phyloP scores from a whole-genome alignment of 495 filamentous ascomycete genomes.

The Aspergillus leporis region DNA sequence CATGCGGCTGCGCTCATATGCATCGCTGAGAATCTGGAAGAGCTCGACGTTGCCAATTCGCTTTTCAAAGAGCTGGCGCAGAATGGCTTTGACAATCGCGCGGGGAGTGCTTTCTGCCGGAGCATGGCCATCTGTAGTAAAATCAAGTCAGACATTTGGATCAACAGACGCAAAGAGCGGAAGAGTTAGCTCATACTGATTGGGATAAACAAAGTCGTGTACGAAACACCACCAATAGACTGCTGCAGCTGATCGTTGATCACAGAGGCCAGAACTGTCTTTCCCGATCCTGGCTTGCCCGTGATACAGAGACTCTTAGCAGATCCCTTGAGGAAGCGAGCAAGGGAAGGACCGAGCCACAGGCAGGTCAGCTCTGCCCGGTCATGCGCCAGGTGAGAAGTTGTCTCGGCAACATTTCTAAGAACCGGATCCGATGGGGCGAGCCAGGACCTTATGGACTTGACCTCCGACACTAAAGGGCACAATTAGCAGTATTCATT shows the following conservation, averaged over 20 bases:
- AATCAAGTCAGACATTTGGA: not conserved
- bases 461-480: constrained; percentile 24
- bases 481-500: not conserved
- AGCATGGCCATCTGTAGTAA: constrained; percentile 15
- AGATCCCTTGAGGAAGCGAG: constrained; percentile 37
- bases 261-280: constrained; percentile 42
- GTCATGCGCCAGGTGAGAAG: constrained; percentile 41
- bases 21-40: constrained; percentile 35
- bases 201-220: constrained; percentile 38
- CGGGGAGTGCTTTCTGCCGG: constrained; percentile 19
- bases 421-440: constrained; percentile 22
- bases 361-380: constrained; percentile 43
- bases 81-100: constrained; percentile 32
- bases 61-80: constrained; percentile 42
- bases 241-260: constrained; percentile 43
- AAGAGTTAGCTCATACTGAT: constrained; percentile 28
- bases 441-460: constrained; percentile 24
- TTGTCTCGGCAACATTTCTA: constrained; percentile 28
- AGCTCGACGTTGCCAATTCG: constrained; percentile 42
- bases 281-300: constrained; percentile 39
- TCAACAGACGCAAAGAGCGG: not conserved
- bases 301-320: constrained; percentile 30
- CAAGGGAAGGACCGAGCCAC: constrained; percentile 36
- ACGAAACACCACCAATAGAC: constrained; percentile 34
- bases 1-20: constrained; percentile 30